Percentiles rank a stretch among this genome's conserved stretches.
phyloP scores from a whole-genome alignment of 257 asterid genomes.

The Thymus mandschuricus region DNA sequence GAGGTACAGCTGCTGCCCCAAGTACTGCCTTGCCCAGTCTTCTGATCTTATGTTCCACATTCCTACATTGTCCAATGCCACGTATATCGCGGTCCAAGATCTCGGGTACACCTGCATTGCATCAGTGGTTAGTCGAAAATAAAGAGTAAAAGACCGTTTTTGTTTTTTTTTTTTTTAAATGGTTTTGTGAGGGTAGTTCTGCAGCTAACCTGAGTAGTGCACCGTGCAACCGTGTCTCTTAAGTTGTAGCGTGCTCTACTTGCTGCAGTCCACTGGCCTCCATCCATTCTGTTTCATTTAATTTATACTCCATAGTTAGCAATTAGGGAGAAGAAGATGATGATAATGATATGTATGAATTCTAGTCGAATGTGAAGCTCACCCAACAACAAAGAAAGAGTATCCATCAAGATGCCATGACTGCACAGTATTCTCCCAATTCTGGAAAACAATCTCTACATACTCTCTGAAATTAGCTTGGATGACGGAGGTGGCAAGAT shows the following conservation, averaged over 20 bases:
- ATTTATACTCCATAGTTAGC: slow-evolving; percentile 15
- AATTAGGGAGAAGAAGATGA: background rate
- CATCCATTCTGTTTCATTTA: slow-evolving; percentile 65
- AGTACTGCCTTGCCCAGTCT: slow-evolving; percentile 88
- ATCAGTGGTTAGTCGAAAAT: background rate
- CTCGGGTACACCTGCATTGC: slow-evolving; percentile 74
- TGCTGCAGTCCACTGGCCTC: slow-evolving; percentile 83
- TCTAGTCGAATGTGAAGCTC: slow-evolving; percentile 19
- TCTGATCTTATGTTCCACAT: slow-evolving; percentile 96
- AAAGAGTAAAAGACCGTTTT: background rate
- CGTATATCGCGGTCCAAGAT: slow-evolving; percentile 84
- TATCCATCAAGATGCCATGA: slow-evolving; percentile 94
- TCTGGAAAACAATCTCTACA: slow-evolving; percentile 84
- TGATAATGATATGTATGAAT: background rate
- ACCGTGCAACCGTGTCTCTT: slow-evolving; percentile 79
- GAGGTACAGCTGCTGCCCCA: slow-evolving; percentile 88
- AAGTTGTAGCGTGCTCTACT: slow-evolving; percentile 68
- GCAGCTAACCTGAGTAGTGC: slow-evolving; percentile 67
- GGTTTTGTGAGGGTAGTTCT: background rate
- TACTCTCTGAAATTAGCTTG: slow-evolving; percentile 67
- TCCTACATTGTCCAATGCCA: slow-evolving; percentile 92
- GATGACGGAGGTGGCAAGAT: slow-evolving; percentile 80
- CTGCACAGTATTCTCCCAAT: slow-evolving; percentile 79
- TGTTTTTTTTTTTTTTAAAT: too few relatives aligned
- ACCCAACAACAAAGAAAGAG: slow-evolving; percentile 95